Evolutionary conservation across 1,139 yeast species (phyloP).

Genomic region (Yamadazyma dendronema): DNA sequence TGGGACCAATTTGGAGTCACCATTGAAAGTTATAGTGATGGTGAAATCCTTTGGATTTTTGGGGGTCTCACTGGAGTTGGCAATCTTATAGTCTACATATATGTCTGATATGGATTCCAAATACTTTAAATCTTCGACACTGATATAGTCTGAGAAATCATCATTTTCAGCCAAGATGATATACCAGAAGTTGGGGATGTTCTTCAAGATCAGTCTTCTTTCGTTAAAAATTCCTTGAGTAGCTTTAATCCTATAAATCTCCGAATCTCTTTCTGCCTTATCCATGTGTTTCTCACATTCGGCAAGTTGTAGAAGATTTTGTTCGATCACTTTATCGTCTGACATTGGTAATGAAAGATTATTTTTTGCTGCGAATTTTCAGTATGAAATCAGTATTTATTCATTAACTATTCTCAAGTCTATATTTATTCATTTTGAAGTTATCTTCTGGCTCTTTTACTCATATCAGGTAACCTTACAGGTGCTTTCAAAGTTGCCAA

Average conservation of each 20-base stretch:
- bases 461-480: slow-evolving; percentile 81
- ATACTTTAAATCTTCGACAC: slow-evolving; percentile 66
- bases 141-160: slow-evolving; percentile 68
- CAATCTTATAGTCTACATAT: slow-evolving; percentile 49
- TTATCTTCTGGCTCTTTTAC: slow-evolving; percentile 58
- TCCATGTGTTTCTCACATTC: slow-evolving; percentile 57
- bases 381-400: too few relatives aligned
- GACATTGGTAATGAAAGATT: slow-evolving; percentile 1
- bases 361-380: not conserved
- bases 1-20: slow-evolving; percentile 37
- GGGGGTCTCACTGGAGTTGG: slow-evolving; percentile 21
- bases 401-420: too few relatives aligned
- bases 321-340: slow-evolving; percentile 10
- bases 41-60: slow-evolving; percentile 49
- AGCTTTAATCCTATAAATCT: slow-evolving; percentile 43
- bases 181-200: slow-evolving; percentile 73
- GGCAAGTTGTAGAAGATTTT: slow-evolving; percentile 35
- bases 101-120: slow-evolving; percentile 60
- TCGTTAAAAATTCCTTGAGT: slow-evolving; percentile 50
- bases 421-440: too few relatives aligned
- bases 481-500: slow-evolving; percentile 87
- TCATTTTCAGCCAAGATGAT: slow-evolving; percentile 72
- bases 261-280: slow-evolving; percentile 55
- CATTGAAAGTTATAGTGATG: slow-evolving; percentile 53
- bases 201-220: slow-evolving; percentile 44